phyloP scores from a whole-genome alignment of 2,329 filamentous ascomycete genomes.

The Pestalotiopsis fici region DNA sequence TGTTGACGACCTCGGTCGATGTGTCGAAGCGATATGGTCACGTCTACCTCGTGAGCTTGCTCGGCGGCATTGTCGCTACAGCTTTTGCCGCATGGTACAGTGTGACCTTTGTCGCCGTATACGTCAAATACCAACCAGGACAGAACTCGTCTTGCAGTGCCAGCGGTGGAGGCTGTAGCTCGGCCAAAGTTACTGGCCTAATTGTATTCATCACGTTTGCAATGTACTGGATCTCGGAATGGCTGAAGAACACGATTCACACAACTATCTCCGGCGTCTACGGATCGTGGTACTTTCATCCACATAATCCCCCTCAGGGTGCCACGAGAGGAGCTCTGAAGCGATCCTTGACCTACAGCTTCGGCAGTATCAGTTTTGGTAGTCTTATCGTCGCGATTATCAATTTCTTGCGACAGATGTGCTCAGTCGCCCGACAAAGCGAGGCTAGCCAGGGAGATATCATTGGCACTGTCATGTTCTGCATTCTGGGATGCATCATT shows the following conservation, averaged over 20 bases:
- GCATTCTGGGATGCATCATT: conserved; percentile 76
- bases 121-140: conserved; percentile 77
- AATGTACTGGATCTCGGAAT: conserved; percentile 92
- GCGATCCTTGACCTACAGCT: conserved; percentile 84
- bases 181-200: conserved; percentile 78
- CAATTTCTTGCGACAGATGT: conserved; percentile 80
- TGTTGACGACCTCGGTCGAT: conserved; percentile 85
- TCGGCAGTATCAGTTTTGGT: conserved; percentile 86
- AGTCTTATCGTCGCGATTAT: conserved; percentile 85
- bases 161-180: conserved; percentile 66
- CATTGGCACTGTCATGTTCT: conserved; percentile 64
- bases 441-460: conserved; percentile 69
- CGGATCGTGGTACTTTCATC: conserved; percentile 88
- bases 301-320: conserved; percentile 69
- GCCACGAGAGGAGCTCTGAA: conserved; percentile 83
- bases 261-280: conserved; percentile 86
- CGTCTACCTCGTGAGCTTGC: conserved; percentile 81
- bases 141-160: conserved; percentile 53
- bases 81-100: conserved; percentile 84
- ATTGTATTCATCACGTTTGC: conserved; percentile 88
- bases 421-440: conserved; percentile 73
- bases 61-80: conserved; percentile 76
- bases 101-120: conserved; percentile 82
- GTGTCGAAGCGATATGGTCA: conserved; percentile 83
- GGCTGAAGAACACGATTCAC: conserved; percentile 91